Percentiles rank a stretch among this genome's conserved stretches.
Evolutionary conservation across 495 filamentous ascomycete species (phyloP).

Genomic region (Staphylotrichum longicolle): DNA sequence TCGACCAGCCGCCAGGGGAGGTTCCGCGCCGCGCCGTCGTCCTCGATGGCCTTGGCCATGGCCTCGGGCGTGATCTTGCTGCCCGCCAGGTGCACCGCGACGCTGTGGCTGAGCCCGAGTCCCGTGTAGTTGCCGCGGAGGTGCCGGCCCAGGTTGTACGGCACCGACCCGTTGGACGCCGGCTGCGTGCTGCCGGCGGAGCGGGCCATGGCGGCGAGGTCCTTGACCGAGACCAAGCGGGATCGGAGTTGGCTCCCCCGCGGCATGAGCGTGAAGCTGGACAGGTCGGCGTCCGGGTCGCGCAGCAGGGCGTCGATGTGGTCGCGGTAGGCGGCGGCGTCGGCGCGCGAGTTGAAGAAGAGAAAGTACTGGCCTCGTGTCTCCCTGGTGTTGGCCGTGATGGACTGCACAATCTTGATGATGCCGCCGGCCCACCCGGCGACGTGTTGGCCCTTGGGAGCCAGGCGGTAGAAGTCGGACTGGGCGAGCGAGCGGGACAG

Average conservation of each 20-base stretch:
- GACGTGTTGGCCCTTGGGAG: constrained; percentile 59
- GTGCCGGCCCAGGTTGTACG: neutral
- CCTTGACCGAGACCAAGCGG: too few species aligned
- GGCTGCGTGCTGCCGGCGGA: neutral
- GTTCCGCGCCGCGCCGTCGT: constrained; percentile 43
- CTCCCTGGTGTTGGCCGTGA: constrained; percentile 53
- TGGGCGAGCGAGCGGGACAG: constrained; percentile 54
- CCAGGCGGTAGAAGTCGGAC: constrained; percentile 62
- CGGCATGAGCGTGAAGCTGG: too few species aligned
- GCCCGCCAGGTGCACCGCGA: constrained; percentile 46
- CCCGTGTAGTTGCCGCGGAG: neutral
- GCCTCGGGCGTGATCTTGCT: constrained; percentile 17
- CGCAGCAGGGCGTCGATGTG: constrained; percentile 37
- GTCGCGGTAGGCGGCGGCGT: constrained; percentile 52
- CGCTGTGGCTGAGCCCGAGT: constrained; percentile 22
- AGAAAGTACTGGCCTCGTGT: constrained; percentile 58
- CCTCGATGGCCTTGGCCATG: constrained; percentile 39
- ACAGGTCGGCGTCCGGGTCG: constrained; percentile 27
- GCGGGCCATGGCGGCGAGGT: neutral
- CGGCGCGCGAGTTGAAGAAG: constrained; percentile 55
- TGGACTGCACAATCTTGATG: constrained; percentile 50
- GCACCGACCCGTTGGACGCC: constrained; percentile 23
- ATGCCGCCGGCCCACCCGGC: constrained; percentile 61
- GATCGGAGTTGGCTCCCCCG: too few species aligned
- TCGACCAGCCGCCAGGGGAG: constrained; percentile 43